Percentiles rank a stretch among this genome's conserved stretches.
phyloP scores from a whole-genome alignment of 2,329 filamentous ascomycete species.

The Botrytis deweyae region DNA sequence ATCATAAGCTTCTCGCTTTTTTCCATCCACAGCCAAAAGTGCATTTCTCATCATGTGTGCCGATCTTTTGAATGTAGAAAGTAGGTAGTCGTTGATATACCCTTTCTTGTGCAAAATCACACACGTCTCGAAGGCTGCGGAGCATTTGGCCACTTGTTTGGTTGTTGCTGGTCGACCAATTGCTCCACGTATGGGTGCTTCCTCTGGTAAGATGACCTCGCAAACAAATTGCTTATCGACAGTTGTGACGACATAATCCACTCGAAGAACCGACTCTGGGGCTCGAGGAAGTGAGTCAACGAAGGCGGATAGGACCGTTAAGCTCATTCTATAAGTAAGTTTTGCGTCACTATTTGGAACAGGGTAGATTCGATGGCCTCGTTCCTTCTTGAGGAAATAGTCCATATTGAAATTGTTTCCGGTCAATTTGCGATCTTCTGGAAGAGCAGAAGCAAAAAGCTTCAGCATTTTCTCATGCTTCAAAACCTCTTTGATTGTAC shows the following conservation, averaged over 20 bases:
- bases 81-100: conserved; percentile 70
- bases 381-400: conserved; percentile 52
- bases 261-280: conserved; percentile 39
- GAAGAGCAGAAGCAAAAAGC: conserved; percentile 72
- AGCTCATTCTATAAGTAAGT: conserved; percentile 73
- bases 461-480: conserved; percentile 64
- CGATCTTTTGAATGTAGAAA: conserved; percentile 69
- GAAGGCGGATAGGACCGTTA: conserved; percentile 71
- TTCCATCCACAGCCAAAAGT: conserved; percentile 74
- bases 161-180: conserved; percentile 62
- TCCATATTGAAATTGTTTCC: conserved; percentile 59
- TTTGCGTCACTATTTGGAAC: conserved; percentile 70
- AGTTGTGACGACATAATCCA: conserved; percentile 62
- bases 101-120: conserved; percentile 63
- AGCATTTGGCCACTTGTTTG: conserved; percentile 80
- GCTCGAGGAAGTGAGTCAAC: conserved; percentile 62
- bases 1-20: conserved; percentile 69
- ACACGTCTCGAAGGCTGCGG: conserved; percentile 84
- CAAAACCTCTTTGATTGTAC: conserved; percentile 58
- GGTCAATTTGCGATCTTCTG: conserved; percentile 68
- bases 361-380: conserved; percentile 46
- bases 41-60: conserved; percentile 86
- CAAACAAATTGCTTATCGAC: conserved; percentile 64
- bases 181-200: conserved; percentile 67
- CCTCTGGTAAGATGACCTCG: conserved; percentile 75